Evolutionary conservation across 148 eudicot species (phyloP).

Genomic region (Rhododendron griersonianum): DNA sequence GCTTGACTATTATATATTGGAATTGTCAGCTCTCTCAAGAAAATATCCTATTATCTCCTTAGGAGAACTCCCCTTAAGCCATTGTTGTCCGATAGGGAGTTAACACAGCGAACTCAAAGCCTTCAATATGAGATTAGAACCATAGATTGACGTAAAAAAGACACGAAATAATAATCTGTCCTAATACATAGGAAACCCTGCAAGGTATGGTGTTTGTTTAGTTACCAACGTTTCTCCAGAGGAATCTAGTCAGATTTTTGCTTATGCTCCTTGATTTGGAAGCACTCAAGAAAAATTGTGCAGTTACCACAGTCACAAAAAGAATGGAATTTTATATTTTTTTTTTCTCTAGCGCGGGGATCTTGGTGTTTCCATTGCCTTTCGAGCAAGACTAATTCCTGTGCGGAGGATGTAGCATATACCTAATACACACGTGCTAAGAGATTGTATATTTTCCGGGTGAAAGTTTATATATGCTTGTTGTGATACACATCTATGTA

Average conservation of each 20-base stretch:
- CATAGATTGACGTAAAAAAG: not conserved
- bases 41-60: not conserved
- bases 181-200: not conserved
- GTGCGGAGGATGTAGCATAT: not conserved
- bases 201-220: not conserved
- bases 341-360: not conserved
- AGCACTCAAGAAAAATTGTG: not conserved
- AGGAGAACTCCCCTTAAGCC: not conserved
- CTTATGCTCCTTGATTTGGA: not conserved
- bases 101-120: not conserved
- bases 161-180: not conserved
- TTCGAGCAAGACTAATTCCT: not conserved
- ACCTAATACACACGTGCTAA: not conserved
- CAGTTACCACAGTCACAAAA: not conserved
- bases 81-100: not conserved
- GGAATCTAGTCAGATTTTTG: not conserved
- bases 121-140: not conserved
- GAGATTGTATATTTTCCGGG: not conserved
- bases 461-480: not conserved
- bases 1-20: not conserved
- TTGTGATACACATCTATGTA: not conserved
- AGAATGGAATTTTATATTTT: not conserved
- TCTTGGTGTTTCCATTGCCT: not conserved
- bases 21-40: not conserved
- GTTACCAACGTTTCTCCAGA: not conserved